Base-by-base conservation (phyloP, 2,329 filamentous ascomycete species). In the Alternaria alternata region DNA sequence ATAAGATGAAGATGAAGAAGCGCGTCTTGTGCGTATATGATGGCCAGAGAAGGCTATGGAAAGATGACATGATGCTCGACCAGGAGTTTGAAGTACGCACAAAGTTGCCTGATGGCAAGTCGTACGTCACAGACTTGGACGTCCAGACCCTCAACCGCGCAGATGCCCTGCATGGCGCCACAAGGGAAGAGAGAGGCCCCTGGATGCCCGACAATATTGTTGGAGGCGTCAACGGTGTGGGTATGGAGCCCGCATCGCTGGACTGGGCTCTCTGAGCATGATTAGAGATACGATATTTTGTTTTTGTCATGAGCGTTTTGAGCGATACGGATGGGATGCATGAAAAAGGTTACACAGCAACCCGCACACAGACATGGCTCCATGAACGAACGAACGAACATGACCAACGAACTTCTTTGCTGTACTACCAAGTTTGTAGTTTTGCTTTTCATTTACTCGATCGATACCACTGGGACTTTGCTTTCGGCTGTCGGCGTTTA, bases 51-150 rank as follows among this genome's bases (percentile, higher is more conserved):
- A 89, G 94, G 42, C 85, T 99, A 51, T 95, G 92, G 87, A 98
- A 98, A 83, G 95, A 99, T 76, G 95, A 99, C 81, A 95, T 98
- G 93, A 96, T 97, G 93, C 89, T 99, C 51, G 93, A 94, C 69
- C 93, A 91, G 16, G 93, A 97, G 71, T 94, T 95, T 73, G 95
- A 99, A 81, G 93, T 98, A 38, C 92, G 94, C 74, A 85, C 97
- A 78, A 89, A 89, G 78, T 85, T 97, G 62, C 73, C 74, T 1
- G 76, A 75, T 18, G 87, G 87, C 24, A 90, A 92, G 74, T 87
- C 87, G 73, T 98, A 96, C 76, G 89, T 97, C 39, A 98, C 94
- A 7, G 95, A 98, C 75, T 85, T 99, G 44, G 95, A 98, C 74
- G 88, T 97, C 51, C 90, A 95, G 82, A 97, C 94, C 2, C 79